Conservation (phyloP, 2,329 filamentous ascomycete species). For the Dactylellina parvicollis region DNA sequence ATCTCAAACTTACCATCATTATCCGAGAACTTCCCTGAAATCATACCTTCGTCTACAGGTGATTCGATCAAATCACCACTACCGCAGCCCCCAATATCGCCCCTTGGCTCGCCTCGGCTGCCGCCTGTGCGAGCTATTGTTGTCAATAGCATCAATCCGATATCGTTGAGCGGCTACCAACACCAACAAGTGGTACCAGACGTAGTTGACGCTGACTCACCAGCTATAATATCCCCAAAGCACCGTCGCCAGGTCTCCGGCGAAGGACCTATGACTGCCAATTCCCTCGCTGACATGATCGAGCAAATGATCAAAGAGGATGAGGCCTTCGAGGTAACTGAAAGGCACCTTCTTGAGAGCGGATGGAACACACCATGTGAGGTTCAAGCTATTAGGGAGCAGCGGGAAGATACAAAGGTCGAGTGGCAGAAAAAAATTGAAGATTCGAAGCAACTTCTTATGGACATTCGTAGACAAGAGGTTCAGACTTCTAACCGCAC, state of each 20-base stretch:
- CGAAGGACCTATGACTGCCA: constrained; percentile 55
- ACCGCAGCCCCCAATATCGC: constrained; percentile 51
- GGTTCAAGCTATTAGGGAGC: constrained; percentile 56
- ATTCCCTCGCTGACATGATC: constrained; percentile 58
- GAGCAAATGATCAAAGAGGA: constrained; percentile 58
- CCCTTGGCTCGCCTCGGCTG: constrained; percentile 53
- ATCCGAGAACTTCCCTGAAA: constrained; percentile 47
- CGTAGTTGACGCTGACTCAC: constrained; percentile 47
- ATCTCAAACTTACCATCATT: constrained; percentile 27
- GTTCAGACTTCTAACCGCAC: constrained; percentile 29
- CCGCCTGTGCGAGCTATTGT: constrained; percentile 50
- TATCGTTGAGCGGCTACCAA: constrained; percentile 54
- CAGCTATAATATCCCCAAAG: constrained; percentile 46
- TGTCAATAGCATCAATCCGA: constrained; percentile 54
- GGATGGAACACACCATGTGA: constrained; percentile 58
- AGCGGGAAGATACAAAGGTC: constrained; percentile 55
- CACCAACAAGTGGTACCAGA: constrained; percentile 45
- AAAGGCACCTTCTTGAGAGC: constrained; percentile 55
- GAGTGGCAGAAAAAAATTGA: constrained; percentile 57
- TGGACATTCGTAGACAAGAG: constrained; percentile 55
- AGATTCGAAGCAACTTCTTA: constrained; percentile 57
- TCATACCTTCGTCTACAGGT: not conserved
- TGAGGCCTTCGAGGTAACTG: constrained; percentile 56
- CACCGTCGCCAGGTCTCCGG: constrained; percentile 47
- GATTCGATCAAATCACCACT: constrained; percentile 47